A percentile compares a stretch with the other conserved stretches of the same genome.
These are phyloP conservation scores for Russula sp. DNA, from an alignment of 768 basidiomycete species.

Conservation along the genomic window DNA sequence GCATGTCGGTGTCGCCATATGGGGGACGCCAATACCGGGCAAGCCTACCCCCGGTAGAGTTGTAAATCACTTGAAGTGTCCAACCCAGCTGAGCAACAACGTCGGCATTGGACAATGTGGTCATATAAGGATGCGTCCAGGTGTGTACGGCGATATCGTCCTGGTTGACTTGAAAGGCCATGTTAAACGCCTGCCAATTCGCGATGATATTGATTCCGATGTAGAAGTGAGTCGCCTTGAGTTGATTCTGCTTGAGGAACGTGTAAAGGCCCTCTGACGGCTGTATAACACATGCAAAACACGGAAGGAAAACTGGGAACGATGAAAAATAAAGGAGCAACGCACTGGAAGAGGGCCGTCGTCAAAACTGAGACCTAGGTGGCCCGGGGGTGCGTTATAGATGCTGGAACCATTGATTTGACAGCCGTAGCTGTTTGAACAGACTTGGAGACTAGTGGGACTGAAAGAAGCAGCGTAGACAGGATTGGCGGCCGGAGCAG, in stretches of 20 bases:
- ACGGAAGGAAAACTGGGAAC: neutral
- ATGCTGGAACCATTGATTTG: conserved; percentile 29
- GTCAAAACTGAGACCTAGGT: conserved; percentile 31
- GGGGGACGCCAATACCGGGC: conserved; percentile 84
- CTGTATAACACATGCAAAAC: neutral
- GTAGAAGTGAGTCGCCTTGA: conserved; percentile 39
- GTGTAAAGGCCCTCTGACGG: conserved; percentile 31
- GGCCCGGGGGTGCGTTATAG: conserved; percentile 35
- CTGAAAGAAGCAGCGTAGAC: conserved; percentile 17
- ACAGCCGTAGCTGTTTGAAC: conserved; percentile 31
- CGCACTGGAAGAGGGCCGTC: conserved; percentile 31
- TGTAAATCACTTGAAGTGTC: conserved; percentile 71
- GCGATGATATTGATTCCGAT: conserved; percentile 38
- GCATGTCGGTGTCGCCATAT: conserved; percentile 75
- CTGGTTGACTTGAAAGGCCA: conserved; percentile 26
- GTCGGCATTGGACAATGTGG: conserved; percentile 57
- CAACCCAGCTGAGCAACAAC: conserved; percentile 75
- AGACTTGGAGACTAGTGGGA: conserved; percentile 28
- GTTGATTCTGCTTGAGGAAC: conserved; percentile 34
- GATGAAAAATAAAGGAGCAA: neutral
- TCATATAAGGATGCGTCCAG: conserved; percentile 78
- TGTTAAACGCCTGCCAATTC: conserved; percentile 29
- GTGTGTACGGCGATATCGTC: conserved; percentile 47
- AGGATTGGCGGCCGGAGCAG: conserved; percentile 16
- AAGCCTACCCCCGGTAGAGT: conserved; percentile 70